phyloP scores from a whole-genome alignment of 495 filamentous ascomycete genomes.

The Aspergillus mulundensis region DNA sequence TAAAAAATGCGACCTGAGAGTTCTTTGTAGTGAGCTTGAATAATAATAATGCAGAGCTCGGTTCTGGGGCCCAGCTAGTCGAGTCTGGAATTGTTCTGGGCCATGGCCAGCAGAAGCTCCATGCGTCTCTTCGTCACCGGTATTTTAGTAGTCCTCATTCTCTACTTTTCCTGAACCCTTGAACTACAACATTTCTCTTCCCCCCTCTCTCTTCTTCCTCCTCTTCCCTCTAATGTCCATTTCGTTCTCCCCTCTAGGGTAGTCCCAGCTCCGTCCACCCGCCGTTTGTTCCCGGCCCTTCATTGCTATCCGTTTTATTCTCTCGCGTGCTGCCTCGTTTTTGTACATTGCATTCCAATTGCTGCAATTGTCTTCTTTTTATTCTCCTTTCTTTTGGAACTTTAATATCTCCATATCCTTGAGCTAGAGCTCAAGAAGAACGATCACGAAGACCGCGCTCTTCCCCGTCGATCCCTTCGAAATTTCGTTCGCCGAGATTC shows the following conservation, averaged over 20 bases:
- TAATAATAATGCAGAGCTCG: conserved; percentile 5
- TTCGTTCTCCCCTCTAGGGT: conserved; percentile 9
- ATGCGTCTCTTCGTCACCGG: too few species aligned
- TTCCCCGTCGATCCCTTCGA: conserved; percentile 11
- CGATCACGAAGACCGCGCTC: conserved; percentile 7
- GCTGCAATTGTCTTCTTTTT: not conserved
- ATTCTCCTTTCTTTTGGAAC: not conserved
- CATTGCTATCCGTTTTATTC: conserved; percentile 16
- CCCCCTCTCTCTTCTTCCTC: conserved; percentile 9
- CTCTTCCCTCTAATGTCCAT: conserved; percentile 13
- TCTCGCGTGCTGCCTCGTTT: conserved; percentile 18
- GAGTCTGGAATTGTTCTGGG: conserved; percentile 18
- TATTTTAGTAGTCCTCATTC: too few species aligned
- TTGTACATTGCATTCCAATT: conserved; percentile 5
- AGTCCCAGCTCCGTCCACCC: conserved; percentile 10
- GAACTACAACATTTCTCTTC: conserved; percentile 1
- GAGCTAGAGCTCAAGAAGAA: not conserved
- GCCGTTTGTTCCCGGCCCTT: conserved; percentile 8
- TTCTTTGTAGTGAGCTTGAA: conserved; percentile 11
- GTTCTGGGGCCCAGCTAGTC: conserved; percentile 15
- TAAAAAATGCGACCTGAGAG: conserved; percentile 1
- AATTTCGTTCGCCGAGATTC: too few species aligned
- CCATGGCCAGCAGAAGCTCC: not conserved
- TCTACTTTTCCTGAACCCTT: conserved; percentile 8
- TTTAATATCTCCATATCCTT: conserved; percentile 1